Base-by-base conservation (phyloP, 768 basidiomycete genomes). In the Lactarius tabidus region DNA sequence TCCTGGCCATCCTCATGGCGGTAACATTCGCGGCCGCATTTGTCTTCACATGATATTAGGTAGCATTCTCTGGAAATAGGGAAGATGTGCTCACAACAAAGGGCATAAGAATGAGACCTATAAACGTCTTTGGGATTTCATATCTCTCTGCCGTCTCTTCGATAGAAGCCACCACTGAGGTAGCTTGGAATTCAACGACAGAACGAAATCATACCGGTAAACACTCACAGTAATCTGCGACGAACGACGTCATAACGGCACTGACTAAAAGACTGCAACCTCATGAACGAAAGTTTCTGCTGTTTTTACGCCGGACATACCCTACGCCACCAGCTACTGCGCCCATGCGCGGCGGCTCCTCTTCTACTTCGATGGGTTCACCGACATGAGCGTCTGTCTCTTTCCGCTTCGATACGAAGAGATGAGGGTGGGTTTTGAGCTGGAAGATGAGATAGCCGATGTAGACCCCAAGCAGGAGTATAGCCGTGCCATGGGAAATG, bases 1-100 rank as follows among this genome's bases (percentile, higher is more conserved):
- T 91, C 79, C 89, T 79, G 1, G 93, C 91, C 91, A 94, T 93
- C 86, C 90, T 93, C 3, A 95, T 84, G 9, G 90, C 84, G 0
- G 88, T 90, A 51, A 86, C 84, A 73, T 97, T 93, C 75, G 95
- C 94, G n/a, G 91, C 90, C 20, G 90, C 89, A 72, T 91, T 92
- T 1, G 87, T 85, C 88, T 88, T 62, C 10, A 60, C 28, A 61
- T 43, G 14, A n/a, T 53, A 26, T 60, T 48, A 23, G 20, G 28
- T 55, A 14, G n/a, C 41, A n/a, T n/a, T n/a, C n/a, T n/a, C n/a
- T n/a, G n/a, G 35, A 6, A 9, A 41, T 17, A 31, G 29, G 31
- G 8, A 45, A n/a, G 18, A 7, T 48, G 12, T 36, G 79, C 86
- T 63, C 73, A 88, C 91, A 51, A 95, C 94, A 58, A 97, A 87